Evolutionary conservation across 225 moss, liverwort and hornwort species (phyloP).

Genomic region (Pseudisothecium myosuroides): DNA sequence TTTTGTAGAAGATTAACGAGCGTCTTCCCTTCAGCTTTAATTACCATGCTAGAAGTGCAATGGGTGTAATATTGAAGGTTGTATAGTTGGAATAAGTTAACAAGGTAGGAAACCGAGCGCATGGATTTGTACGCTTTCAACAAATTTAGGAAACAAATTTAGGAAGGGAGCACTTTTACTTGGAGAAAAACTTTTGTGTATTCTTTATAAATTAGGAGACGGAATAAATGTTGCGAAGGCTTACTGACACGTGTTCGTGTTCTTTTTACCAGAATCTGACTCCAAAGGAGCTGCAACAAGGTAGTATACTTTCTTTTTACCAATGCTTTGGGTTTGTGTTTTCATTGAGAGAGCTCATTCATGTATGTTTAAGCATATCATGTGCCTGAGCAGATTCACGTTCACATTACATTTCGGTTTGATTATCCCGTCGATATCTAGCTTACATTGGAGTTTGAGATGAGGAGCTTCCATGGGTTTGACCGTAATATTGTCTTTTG

Average conservation of each 20-base stretch:
- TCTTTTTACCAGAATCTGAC: constrained; percentile 20
- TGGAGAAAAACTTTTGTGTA: neutral
- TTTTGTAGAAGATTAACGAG: neutral
- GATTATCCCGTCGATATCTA: neutral
- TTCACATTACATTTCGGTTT: neutral
- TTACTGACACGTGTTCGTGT: neutral
- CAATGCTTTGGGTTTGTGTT: neutral
- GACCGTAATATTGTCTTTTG: neutral
- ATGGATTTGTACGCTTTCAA: no score
- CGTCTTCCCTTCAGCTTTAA: neutral
- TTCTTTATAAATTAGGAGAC: neutral
- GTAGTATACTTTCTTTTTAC: neutral
- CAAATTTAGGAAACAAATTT: neutral
- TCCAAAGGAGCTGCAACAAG: constrained; percentile 41
- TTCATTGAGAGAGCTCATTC: neutral
- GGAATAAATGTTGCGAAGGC: neutral
- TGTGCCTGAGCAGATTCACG: neutral
- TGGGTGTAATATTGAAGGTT: neutral
- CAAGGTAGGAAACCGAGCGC: neutral
- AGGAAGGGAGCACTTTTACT: neutral
- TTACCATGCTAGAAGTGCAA: neutral
- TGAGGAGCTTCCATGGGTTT: neutral
- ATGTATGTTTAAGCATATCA: neutral
- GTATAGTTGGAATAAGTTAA: neutral
- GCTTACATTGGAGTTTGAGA: neutral